Base-by-base conservation (phyloP, 331 rosid species). In the Arachis monticola region DNA sequence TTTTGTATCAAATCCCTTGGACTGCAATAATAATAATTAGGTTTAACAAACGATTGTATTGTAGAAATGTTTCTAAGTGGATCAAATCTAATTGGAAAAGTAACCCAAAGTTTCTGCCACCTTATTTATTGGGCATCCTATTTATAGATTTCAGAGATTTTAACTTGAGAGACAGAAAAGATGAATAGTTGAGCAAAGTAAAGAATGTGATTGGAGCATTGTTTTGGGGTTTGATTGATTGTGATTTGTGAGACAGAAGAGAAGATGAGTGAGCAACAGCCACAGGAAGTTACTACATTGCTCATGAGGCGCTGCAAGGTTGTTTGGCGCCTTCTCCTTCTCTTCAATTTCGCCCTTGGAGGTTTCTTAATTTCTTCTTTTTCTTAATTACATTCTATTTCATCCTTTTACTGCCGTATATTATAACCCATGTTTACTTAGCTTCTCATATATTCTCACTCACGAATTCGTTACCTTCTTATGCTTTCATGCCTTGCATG, bases 291-390 rank as follows among this genome's bases (percentile, higher is more conserved):
- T 89, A 48, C 60, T 38, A 38, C 41, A 38, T 61, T 11, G 32
- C 81, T 51, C 17, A 67, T 80, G 81, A 86, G 74, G 67, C 89
- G 96, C 42, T 81, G 17, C 89, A 93, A 89, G 82, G 67, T 88
- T 71, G 17, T 85, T 47, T 91, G 98, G 97, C 96, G 98, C 68
- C 72, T 84, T 69, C 86, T 89, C 63, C 67, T 89, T 89, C 71
- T 91, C 83, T 85, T 89, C 52, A 93, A 93, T 79, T 80, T 93
- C 14, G 91, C 88, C 3, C 78, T 93, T 60, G 97, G 90, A 89
- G 98, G 98, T 93, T 30, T n/a, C 78, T 79, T 48, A 38, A 13
- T 63, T 5, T 46, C 62, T 40, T 66, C 56, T 38, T 5, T 14
- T 32, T 52, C 10, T 8, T 58, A 8, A 2, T n/a, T 8, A 38